Conservation (phyloP, 768 basidiomycete species). For the Amyloporia xantha region DNA sequence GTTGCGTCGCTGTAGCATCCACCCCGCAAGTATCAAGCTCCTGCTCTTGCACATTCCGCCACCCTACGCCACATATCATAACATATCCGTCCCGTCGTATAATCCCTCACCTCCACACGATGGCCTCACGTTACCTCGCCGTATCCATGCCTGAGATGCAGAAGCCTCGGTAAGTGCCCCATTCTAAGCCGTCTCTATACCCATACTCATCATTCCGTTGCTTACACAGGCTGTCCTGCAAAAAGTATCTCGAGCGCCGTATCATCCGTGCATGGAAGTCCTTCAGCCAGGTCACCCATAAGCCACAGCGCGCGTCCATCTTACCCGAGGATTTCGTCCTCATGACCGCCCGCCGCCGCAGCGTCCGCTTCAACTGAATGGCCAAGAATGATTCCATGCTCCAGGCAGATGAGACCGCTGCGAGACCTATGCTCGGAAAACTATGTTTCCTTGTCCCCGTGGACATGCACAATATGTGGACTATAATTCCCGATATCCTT, state of each 20-base stretch:
- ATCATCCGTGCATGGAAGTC: constrained; percentile 57
- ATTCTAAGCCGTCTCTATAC: background rate
- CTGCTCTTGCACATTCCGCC: too few relatives aligned
- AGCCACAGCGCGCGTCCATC: constrained; percentile 43
- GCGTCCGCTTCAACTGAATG: constrained; percentile 28
- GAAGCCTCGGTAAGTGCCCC: constrained; percentile 4
- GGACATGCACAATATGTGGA: too few relatives aligned
- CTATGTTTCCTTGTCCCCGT: too few relatives aligned
- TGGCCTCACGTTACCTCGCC: constrained; percentile 14
- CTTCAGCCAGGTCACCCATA: constrained; percentile 47
- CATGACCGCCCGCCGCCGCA: constrained; percentile 50
- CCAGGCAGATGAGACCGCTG: too few relatives aligned
- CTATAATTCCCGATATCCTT: too few relatives aligned
- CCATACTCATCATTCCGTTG: constrained; percentile 24
- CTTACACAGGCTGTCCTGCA: constrained; percentile 26
- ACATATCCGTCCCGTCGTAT: background rate
- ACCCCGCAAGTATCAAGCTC: too few relatives aligned
- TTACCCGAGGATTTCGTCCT: constrained; percentile 58
- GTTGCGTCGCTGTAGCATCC: background rate
- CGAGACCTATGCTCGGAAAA: too few relatives aligned
- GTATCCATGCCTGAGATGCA: constrained; percentile 2
- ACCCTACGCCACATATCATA: background rate
- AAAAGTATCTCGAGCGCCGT: constrained; percentile 51
- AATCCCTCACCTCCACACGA: constrained; percentile 3
- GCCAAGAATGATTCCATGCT: too few relatives aligned